Evolutionary conservation across 2,329 filamentous ascomycete genomes (phyloP).

Genomic region (Phaeosphaeria sp.): DNA sequence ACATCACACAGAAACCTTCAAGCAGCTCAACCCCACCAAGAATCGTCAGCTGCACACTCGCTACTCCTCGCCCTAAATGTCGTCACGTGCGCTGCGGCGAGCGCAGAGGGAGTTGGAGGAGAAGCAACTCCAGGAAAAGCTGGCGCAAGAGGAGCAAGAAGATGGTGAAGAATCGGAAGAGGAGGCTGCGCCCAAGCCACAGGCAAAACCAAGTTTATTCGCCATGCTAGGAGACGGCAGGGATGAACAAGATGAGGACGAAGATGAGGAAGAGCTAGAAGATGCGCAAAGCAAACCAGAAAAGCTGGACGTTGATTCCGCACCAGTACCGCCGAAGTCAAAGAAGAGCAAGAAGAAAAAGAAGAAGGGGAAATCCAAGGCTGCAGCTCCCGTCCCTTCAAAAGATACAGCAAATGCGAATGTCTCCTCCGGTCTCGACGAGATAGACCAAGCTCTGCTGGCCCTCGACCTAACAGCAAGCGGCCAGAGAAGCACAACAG

Average conservation of each 20-base stretch:
- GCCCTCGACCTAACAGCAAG: constrained; percentile 57
- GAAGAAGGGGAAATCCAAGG: constrained; percentile 61
- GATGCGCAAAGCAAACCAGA: constrained; percentile 45
- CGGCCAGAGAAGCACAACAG: constrained; percentile 21
- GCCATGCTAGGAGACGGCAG: constrained; percentile 54
- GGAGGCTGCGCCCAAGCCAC: constrained; percentile 35
- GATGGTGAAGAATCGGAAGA: constrained; percentile 50
- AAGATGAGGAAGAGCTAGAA: constrained; percentile 40
- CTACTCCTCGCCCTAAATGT: constrained; percentile 57
- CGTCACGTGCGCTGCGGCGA: constrained; percentile 69
- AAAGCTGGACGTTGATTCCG: constrained; percentile 25
- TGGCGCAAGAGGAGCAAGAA: constrained; percentile 44
- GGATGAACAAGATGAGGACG: constrained; percentile 48
- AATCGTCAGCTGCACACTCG: background rate
- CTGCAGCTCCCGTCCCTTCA: constrained; percentile 26
- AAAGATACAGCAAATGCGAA: constrained; percentile 27
- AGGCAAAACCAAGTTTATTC: constrained; percentile 53
- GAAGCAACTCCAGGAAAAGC: constrained; percentile 55
- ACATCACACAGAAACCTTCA: background rate
- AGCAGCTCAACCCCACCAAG: background rate
- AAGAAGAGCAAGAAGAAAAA: constrained; percentile 66
- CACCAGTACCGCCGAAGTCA: constrained; percentile 42
- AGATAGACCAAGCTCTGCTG: constrained; percentile 70
- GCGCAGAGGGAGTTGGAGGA: constrained; percentile 68
- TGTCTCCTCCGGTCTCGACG: constrained; percentile 57